phyloP scores from a whole-genome alignment of 1,284 basidiomycete species.

The Moniliella sp. region DNA sequence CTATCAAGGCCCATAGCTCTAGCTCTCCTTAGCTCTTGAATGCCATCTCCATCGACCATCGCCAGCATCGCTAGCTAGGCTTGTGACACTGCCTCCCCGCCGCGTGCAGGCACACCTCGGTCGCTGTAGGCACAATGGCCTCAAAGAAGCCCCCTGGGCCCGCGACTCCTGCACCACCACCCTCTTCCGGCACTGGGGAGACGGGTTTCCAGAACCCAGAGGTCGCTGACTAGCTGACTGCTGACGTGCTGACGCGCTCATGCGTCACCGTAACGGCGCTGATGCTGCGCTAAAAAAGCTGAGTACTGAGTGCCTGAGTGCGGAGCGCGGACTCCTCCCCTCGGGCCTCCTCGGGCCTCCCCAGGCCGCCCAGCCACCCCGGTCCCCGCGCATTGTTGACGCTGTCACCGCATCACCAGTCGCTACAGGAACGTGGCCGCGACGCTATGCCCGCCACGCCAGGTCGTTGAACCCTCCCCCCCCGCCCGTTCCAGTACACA shows the following conservation, averaged over 20 bases:
- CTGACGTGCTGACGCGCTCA: not conserved
- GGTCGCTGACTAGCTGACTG: not conserved
- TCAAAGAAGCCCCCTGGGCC: not conserved
- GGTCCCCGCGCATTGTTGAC: too few relatives aligned
- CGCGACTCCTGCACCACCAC: not conserved
- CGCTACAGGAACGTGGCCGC: not conserved
- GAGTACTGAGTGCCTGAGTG: not conserved
- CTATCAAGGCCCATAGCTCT: not conserved
- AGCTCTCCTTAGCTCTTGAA: not conserved
- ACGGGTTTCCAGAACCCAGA: not conserved
- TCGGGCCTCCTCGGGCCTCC: not conserved
- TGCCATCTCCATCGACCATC: not conserved
- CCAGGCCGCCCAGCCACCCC: too few relatives aligned
- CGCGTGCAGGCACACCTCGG: not conserved
- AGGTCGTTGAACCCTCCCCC: not conserved
- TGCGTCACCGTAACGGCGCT: not conserved
- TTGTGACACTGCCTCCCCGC: not conserved
- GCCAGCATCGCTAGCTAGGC: not conserved
- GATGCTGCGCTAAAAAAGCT: not conserved
- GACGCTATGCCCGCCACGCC: not conserved
- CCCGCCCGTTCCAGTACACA: not conserved
- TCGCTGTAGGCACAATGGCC: not conserved
- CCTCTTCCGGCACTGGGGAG: not conserved
- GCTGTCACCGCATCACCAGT: too few relatives aligned
- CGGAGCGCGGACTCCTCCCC: not conserved